These are phyloP conservation scores for Ceriops zippeliana DNA, from an alignment of 345 rosid species.

Conservation along the genomic window DNA sequence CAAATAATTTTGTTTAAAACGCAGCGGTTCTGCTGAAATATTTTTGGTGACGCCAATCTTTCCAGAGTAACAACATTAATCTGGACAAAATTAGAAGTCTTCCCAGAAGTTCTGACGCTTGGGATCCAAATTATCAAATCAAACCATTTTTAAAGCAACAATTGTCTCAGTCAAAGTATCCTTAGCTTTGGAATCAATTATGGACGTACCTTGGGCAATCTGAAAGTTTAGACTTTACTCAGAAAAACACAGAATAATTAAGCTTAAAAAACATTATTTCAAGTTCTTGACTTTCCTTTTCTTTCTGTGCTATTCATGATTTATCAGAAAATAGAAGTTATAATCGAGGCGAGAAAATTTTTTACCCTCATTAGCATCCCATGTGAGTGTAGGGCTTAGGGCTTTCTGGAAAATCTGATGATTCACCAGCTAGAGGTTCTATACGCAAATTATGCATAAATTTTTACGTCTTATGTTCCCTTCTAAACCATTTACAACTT, in stretches of 20 bases:
- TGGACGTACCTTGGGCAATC: slow-evolving; percentile 31
- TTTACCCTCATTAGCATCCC: too few relatives aligned
- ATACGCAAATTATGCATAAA: too few relatives aligned
- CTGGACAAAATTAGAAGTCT: slow-evolving; percentile 25
- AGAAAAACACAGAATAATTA: neutral
- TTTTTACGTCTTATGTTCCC: too few relatives aligned
- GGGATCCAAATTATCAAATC: slow-evolving; percentile 30
- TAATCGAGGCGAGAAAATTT: too few relatives aligned
- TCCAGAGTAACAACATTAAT: slow-evolving; percentile 29
- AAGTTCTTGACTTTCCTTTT: neutral
- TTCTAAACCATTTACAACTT: too few relatives aligned
- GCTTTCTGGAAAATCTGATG: too few relatives aligned
- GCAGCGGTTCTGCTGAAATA: neutral
- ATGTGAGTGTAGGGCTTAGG: too few relatives aligned
- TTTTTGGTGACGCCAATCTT: slow-evolving; percentile 27
- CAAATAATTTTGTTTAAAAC: too few relatives aligned
- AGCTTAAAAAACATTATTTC: neutral
- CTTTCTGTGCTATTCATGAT: neutral
- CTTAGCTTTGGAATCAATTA: slow-evolving; percentile 32
- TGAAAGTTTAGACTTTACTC: neutral
- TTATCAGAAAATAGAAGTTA: too few relatives aligned
- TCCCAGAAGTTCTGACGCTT: slow-evolving; percentile 25
- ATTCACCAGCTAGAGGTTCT: too few relatives aligned
- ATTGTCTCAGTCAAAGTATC: slow-evolving; percentile 31
- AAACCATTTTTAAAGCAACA: slow-evolving; percentile 31